Conservation (phyloP, 345 rosid genomes). For the Linum lewisii region DNA sequence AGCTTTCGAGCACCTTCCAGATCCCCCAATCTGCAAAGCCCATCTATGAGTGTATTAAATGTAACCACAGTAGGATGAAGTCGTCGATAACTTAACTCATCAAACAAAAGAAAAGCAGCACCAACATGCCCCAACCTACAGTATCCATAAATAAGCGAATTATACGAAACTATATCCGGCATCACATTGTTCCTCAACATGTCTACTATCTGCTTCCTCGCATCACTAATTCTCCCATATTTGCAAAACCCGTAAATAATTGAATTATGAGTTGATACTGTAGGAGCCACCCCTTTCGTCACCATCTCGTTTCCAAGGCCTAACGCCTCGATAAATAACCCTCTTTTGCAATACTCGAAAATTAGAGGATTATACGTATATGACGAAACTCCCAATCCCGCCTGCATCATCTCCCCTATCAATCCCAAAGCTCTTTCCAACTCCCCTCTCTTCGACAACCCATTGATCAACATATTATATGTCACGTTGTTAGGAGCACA, state of each 20-base stretch:
- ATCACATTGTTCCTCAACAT: conserved; percentile 33
- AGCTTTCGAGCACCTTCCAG: conserved; percentile 42
- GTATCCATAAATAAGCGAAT: conserved; percentile 52
- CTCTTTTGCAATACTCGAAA: conserved; percentile 42
- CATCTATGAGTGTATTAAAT: conserved; percentile 56
- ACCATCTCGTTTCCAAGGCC: conserved; percentile 44
- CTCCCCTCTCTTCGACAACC: conserved; percentile 43
- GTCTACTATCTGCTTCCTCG: conserved; percentile 30
- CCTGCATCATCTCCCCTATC: conserved; percentile 38
- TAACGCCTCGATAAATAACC: conserved; percentile 44
- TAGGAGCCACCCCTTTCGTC: conserved; percentile 30
- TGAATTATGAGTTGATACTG: conserved; percentile 38
- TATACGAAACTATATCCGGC: conserved; percentile 62
- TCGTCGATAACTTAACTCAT: conserved; percentile 33
- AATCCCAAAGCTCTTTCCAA: conserved; percentile 41
- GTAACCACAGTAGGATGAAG: conserved; percentile 42
- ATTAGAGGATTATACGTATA: conserved; percentile 52
- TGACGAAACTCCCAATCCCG: conserved; percentile 39
- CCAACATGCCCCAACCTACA: conserved; percentile 39
- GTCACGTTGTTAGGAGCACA: conserved; percentile 38
- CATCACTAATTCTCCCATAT: conserved; percentile 34
- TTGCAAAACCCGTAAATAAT: conserved; percentile 40
- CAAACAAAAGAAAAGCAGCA: conserved; percentile 57
- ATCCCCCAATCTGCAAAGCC: conserved; percentile 53
- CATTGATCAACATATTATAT: conserved; percentile 48